These are phyloP conservation scores for Citrus maxima DNA, from an alignment of 345 rosid species.

Conservation along the genomic window DNA sequence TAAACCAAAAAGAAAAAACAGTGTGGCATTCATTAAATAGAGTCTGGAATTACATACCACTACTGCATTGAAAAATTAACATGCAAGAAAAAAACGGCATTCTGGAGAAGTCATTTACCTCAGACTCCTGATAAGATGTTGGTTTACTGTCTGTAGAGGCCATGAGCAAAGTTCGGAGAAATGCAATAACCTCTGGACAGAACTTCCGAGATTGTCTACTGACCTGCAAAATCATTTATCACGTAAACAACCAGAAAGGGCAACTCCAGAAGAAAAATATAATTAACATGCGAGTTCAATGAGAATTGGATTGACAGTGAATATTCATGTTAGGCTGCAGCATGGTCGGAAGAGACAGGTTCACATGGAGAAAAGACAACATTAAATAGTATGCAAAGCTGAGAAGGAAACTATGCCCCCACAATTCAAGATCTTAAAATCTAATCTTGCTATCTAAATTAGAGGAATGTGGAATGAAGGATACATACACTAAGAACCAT, in stretches of 20 bases:
- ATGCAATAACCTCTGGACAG: conserved; percentile 82
- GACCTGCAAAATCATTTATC: conserved; percentile 38
- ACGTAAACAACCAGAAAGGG: conserved; percentile 3
- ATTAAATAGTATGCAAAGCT: background rate
- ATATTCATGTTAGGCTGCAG: background rate
- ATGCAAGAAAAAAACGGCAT: background rate
- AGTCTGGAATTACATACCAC: background rate
- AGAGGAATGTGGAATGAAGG: conserved; percentile 2
- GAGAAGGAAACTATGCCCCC: background rate
- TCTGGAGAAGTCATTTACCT: conserved; percentile 38
- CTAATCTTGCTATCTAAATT: background rate
- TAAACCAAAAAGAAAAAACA: background rate
- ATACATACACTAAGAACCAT: conserved; percentile 71
- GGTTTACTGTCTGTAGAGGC: conserved; percentile 50
- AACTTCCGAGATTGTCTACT: conserved; percentile 70
- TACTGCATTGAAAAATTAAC: background rate
- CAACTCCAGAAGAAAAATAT: background rate
- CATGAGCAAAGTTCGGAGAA: conserved; percentile 58
- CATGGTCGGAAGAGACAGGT: background rate
- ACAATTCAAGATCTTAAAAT: background rate
- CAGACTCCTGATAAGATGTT: conserved; percentile 43
- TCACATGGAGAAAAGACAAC: background rate
- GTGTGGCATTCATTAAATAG: background rate
- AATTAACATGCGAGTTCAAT: background rate
- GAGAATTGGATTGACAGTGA: background rate